A percentile compares a stretch with the other conserved stretches of the same genome.
These are phyloP conservation scores for Buddleja alternifolia DNA, from an alignment of 257 asterid genomes.

Conservation along the genomic window DNA sequence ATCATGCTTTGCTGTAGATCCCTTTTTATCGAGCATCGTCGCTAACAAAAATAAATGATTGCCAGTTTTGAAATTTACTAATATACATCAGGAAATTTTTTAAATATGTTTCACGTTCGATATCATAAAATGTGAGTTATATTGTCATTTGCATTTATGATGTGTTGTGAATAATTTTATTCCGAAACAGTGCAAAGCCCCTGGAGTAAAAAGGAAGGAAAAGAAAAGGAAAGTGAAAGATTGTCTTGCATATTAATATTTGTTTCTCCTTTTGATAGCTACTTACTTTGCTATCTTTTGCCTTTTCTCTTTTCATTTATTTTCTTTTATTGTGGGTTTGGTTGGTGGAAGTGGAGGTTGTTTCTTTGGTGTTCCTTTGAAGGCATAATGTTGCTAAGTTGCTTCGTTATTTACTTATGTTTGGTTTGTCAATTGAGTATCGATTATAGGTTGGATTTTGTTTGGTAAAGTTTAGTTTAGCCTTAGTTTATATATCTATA, in stretches of 20 bases:
- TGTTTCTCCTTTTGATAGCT: constrained; percentile 37
- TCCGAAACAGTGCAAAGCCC: constrained; percentile 36
- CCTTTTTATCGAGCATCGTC: constrained; percentile 15
- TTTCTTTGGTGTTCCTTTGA: constrained; percentile 79
- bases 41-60: constrained; percentile 30
- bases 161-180: constrained; percentile 43
- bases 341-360: constrained; percentile 96
- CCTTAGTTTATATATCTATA: constrained; percentile 34
- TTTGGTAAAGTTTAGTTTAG: constrained; percentile 25
- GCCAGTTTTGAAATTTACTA: constrained; percentile 22
- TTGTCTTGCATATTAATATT: constrained; percentile 45
- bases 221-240: constrained; percentile 40
- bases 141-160: constrained; percentile 37
- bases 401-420: constrained; percentile 40
- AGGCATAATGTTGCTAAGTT: constrained; percentile 54
- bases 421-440: constrained; percentile 37
- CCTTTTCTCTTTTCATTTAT: constrained; percentile 19
- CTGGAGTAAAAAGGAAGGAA: constrained; percentile 70
- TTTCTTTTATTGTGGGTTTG: constrained; percentile 48
- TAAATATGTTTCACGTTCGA: constrained; percentile 29
- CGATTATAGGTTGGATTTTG: constrained; percentile 41
- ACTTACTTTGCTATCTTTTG: constrained; percentile 27
- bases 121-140: constrained; percentile 32
- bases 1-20: constrained; percentile 36
- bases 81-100: not conserved